Evolutionary conservation across 495 filamentous ascomycete species (phyloP).

Genomic region (Podospora bellae-mahoneyi): DNA sequence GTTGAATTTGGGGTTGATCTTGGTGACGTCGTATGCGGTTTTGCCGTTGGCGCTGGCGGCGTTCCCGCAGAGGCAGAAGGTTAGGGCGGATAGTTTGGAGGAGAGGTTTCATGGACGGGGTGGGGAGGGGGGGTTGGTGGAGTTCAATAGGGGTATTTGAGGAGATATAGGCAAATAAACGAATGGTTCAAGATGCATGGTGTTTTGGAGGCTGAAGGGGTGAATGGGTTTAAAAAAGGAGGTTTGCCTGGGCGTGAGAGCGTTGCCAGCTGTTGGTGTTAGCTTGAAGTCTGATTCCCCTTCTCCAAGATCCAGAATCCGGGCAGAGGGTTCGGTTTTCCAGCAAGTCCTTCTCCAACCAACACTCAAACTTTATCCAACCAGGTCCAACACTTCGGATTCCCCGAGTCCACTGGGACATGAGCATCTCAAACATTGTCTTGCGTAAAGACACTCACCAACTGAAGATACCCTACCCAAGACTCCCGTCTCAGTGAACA

Average conservation of each 20-base stretch:
- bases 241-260: background rate
- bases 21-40: slow-evolving; percentile 76
- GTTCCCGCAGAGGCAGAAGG: slow-evolving; percentile 85
- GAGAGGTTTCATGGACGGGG: slow-evolving; percentile 75
- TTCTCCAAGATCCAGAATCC: background rate
- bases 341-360: background rate
- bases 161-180: background rate
- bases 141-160: slow-evolving; percentile 89
- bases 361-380: background rate
- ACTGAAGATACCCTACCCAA: background rate
- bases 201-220: background rate
- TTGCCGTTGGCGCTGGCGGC: slow-evolving; percentile 82
- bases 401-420: background rate
- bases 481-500: no score
- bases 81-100: slow-evolving; percentile 69
- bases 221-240: slow-evolving; percentile 3
- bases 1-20: slow-evolving; percentile 78
- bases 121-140: slow-evolving; percentile 71
- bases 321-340: background rate
- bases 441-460: background rate
- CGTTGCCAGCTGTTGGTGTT: background rate
- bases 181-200: background rate
- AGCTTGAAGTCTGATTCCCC: background rate
- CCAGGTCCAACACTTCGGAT: background rate
- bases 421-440: background rate